phyloP scores from a whole-genome alignment of 129 eudicot genomes.

The Saposhnikovia divaricata region DNA sequence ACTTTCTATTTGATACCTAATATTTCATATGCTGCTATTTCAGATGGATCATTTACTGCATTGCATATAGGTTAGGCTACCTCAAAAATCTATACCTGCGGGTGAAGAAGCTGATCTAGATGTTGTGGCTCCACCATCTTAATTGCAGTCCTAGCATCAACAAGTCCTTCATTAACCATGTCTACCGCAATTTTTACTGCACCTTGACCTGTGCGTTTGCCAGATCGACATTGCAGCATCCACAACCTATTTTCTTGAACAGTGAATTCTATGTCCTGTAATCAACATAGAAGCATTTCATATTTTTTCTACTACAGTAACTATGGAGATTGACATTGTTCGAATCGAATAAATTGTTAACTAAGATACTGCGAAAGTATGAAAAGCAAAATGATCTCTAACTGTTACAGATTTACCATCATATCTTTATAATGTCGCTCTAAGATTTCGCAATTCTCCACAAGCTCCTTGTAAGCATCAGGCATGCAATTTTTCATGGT shows the following conservation, averaged over 20 bases:
- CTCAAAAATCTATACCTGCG: constrained; percentile 51
- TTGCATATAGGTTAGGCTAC: constrained; percentile 6
- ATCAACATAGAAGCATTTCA: not conserved
- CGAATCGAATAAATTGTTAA: not conserved
- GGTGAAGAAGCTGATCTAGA: constrained; percentile 99
- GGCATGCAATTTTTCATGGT: constrained; percentile 89
- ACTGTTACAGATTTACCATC: constrained; percentile 48
- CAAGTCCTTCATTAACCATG: constrained; percentile 82
- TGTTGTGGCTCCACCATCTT: constrained; percentile 98
- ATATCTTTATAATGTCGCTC: constrained; percentile 92
- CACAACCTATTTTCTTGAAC: constrained; percentile 96
- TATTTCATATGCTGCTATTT: not conserved
- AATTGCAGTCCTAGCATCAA: constrained; percentile 55
- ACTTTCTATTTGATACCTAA: not conserved
- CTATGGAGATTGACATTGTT: not conserved
- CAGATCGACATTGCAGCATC: constrained; percentile 96
- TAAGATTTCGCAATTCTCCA: constrained; percentile 85
- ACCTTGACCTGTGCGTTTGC: constrained; percentile 93
- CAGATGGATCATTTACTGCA: not conserved
- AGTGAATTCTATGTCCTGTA: constrained; percentile 97
- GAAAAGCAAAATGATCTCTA: not conserved
- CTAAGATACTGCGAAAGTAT: not conserved
- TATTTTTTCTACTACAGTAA: not conserved
- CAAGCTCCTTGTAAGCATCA: constrained; percentile 83
- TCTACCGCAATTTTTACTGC: constrained; percentile 93